phyloP scores from a whole-genome alignment of 352 stramenopile genomes.

The Pythium folliculosum region DNA sequence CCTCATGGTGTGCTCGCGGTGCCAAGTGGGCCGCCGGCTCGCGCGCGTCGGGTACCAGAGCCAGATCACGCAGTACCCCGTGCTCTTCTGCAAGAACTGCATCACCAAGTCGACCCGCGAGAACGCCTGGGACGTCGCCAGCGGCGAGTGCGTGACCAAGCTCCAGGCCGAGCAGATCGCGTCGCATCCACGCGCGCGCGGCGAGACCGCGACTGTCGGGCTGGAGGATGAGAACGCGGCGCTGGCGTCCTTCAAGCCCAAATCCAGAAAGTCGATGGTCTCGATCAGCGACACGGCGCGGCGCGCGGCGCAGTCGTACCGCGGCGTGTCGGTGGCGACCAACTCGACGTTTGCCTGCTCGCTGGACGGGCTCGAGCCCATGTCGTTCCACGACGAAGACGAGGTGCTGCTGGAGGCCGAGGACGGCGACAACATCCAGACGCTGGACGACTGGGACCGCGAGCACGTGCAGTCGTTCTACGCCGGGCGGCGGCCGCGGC shows the following conservation, averaged over 20 bases:
- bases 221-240: neutral
- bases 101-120: conserved; percentile 18
- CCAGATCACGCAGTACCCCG: conserved; percentile 19
- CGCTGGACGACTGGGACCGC: conserved; percentile 30
- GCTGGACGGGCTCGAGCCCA: conserved; percentile 18
- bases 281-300: neutral
- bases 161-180: neutral
- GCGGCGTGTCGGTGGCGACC: conserved; percentile 10
- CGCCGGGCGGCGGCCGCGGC: neutral
- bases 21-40: conserved; percentile 21
- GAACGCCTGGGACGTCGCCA: conserved; percentile 21
- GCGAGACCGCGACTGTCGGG: neutral
- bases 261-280: neutral
- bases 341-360: conserved; percentile 16
- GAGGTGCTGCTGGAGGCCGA: neutral
- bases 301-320: conserved; percentile 1
- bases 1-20: conserved; percentile 31
- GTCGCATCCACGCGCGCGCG: neutral
- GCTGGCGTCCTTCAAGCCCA: neutral
- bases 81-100: conserved; percentile 29
- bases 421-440: conserved; percentile 19
- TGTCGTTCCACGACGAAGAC: conserved; percentile 4
- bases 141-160: conserved; percentile 4
- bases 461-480: conserved; percentile 28
- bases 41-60: conserved; percentile 8